Percentiles rank a stretch among this genome's conserved stretches.
phyloP scores from a whole-genome alignment of 192 early-diverging fungal species.

The Umbelopsis sp. region DNA sequence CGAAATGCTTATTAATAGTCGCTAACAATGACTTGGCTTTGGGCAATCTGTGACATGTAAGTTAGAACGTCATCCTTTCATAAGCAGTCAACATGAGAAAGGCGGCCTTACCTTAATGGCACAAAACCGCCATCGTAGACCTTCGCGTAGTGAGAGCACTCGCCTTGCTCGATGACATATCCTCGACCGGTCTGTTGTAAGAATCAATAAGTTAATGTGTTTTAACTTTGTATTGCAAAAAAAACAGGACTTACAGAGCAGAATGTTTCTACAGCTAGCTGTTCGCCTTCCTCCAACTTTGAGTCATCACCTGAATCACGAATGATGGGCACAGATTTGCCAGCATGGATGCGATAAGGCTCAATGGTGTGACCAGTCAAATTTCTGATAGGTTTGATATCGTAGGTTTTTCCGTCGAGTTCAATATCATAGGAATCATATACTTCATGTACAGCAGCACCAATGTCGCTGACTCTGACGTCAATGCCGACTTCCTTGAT shows the following conservation, averaged over 20 bases:
- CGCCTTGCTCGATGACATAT: constrained; percentile 86
- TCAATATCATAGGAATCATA: constrained; percentile 98
- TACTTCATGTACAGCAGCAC: constrained; percentile 95
- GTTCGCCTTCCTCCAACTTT: constrained; percentile 96
- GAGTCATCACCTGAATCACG: constrained; percentile 78
- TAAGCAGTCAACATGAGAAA: background rate
- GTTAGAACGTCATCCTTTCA: background rate
- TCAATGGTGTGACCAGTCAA: constrained; percentile 95
- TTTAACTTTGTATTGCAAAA: background rate
- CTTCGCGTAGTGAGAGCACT: constrained; percentile 90
- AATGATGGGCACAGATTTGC: constrained; percentile 96
- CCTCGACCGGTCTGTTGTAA: constrained; percentile 78
- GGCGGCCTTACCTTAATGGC: constrained; percentile 58
- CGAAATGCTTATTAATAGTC: constrained; percentile 89
- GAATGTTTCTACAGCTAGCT: constrained; percentile 97
- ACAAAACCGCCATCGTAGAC: constrained; percentile 60
- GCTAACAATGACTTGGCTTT: constrained; percentile 75
- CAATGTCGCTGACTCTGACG: constrained; percentile 91
- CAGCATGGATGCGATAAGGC: constrained; percentile 89
- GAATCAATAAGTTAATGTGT: background rate
- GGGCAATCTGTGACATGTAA: constrained; percentile 52
- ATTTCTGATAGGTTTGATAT: constrained; percentile 94
- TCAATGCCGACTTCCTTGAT: constrained; percentile 96
- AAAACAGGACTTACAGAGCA: constrained; percentile 66
- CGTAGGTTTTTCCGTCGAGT: constrained; percentile 89